Base-by-base conservation (phyloP, 23 red algal species). In the Gracilariopsis chorda region DNA sequence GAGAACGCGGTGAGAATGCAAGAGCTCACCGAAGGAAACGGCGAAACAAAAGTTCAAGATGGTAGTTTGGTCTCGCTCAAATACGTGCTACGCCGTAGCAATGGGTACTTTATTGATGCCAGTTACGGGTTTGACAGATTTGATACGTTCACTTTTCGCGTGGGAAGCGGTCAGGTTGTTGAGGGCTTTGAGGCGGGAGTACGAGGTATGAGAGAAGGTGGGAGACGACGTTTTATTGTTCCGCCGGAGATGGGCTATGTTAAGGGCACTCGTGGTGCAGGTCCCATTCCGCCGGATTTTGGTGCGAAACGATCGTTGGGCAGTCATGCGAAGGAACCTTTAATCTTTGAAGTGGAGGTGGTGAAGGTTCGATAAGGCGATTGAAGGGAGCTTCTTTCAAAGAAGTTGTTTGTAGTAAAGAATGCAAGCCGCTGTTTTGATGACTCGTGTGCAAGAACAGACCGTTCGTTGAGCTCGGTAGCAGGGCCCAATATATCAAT, bases 301-400 rank as follows among this genome's bases (percentile, higher is more conserved):
- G 92, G 92, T 28, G 86, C 73, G 35, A 81, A 75, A 52, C 44
- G 92, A 34, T 81, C 82, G 21, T 61, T 95, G 23, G 28, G 59
- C 9, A 79, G 63, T 32, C 92, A 95, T 41, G 72, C 82, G 2
- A 65, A 53, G 20, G 92, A 95, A 51, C 34, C 80, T 12, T 57
- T 95, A 1, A 71, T 95, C 13, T 95, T 95, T 70, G 92, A 95
- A 47, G 92, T 95, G 76, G 32, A 56, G 64, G 83, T 95, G 4
- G 82, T 88, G 42, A 77, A 75, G 24, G 53, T 95, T 40, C 64
- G 74, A 69, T 63, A 40, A 80, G 48, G n/a, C n/a, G n/a, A n/a
- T n/a, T n/a, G n/a, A n/a, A n/a, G n/a, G n/a, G n/a, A n/a, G n/a
- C n/a, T n/a, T n/a, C n/a, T n/a, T n/a, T n/a, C n/a, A n/a, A n/a